Evolutionary conservation across 2,329 filamentous ascomycete genomes (phyloP).

Genomic region (Fusarium siculi): DNA sequence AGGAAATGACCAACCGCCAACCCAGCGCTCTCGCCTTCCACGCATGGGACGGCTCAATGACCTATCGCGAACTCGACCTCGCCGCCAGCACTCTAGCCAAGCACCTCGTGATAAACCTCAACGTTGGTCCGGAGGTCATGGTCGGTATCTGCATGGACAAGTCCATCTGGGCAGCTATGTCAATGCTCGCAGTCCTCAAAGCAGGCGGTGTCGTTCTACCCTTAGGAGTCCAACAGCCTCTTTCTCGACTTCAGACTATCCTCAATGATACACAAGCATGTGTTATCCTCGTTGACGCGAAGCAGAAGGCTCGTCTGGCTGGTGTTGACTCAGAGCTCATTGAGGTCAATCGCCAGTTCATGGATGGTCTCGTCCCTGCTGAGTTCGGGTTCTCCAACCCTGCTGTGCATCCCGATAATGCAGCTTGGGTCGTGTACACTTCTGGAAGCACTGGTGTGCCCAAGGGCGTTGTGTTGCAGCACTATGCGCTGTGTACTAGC

Average conservation of each 20-base stretch:
- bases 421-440: background rate
- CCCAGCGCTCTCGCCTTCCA: background rate
- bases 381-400: background rate
- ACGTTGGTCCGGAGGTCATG: background rate
- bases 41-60: background rate
- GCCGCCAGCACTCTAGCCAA: background rate
- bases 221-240: background rate
- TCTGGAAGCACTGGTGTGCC: constrained; percentile 3
- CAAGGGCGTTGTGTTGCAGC: background rate
- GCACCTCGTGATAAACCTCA: background rate
- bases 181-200: background rate
- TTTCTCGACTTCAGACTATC: background rate
- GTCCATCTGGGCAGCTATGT: background rate
- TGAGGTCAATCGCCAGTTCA: background rate
- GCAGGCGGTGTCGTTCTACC: background rate
- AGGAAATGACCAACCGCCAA: background rate
- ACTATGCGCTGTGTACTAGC: background rate
- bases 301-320: background rate
- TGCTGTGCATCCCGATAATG: background rate
- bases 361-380: background rate
- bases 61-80: background rate
- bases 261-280: background rate
- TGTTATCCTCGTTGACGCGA: background rate
- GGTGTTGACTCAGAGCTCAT: background rate
- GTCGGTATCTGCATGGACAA: constrained; percentile 1